Base-by-base conservation (phyloP, 345 rosid genomes). In the Hibiscus tridactylites region DNA sequence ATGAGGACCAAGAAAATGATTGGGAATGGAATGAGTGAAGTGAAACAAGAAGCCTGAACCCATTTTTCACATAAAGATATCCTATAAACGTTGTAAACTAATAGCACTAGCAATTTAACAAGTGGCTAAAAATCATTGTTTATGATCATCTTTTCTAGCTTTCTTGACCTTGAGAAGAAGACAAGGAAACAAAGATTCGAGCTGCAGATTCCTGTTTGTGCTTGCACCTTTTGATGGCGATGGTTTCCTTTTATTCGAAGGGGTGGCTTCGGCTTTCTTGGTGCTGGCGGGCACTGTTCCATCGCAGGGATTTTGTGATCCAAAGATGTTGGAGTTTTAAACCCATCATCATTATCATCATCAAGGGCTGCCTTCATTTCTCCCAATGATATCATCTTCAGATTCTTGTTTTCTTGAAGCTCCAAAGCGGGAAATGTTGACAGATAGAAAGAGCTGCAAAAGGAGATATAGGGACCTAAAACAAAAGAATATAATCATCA, bases 241-340 rank as follows among this genome's bases (percentile, higher is more conserved):
- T 16, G 39, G 42, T 75, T 81, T 82, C 75, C 88, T 74, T 75
- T 88, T 86, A 12, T 42, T 57, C 35, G 72, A 46, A 4, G 59
- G 11, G 12, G 8, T 31, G 46, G 73, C 29, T 61, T 61, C 7
- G 70, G 76, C 68, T 86, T 88, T 73, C 65, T 81, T 0, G 93
- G 93, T 35, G 86, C 88, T 1, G 87, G 82, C 58, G 93, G 91
- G 56, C 93, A 88, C 54, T 78, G 78, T 67, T 37, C 79, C 9
- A 52, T 73, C 46, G 12, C 75, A 6, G 87, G 83, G 63, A 85
- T 86, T 81, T 75, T 85, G 69, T 82, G 85, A 63, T 77, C 81
- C 57, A 44, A 70, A 3, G 88, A 79, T 44, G 89, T 84, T 17
- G 91, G 93, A 57, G 91, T 88, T 76, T 61, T 87, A 79, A 85